Conservation (phyloP, 2,329 filamentous ascomycete genomes). For the Microthyrium microscopicum region DNA sequence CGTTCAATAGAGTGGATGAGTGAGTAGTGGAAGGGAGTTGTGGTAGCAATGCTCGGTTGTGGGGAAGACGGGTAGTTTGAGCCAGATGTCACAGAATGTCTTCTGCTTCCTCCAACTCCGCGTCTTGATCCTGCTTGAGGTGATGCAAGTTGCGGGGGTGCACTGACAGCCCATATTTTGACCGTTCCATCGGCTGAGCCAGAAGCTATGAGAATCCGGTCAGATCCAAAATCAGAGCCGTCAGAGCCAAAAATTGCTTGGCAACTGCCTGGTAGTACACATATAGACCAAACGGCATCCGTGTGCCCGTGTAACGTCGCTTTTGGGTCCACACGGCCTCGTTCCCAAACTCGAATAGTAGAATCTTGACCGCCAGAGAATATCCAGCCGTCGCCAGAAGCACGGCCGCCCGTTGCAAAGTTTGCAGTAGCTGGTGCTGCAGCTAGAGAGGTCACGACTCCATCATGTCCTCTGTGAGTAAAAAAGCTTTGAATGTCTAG, state of each 20-base stretch:
- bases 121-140: conserved; percentile 54
- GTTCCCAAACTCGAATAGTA: conserved; percentile 88
- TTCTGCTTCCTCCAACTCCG: conserved; percentile 55
- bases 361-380: conserved; percentile 94
- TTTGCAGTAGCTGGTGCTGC: conserved; percentile 77
- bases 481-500: conserved; percentile 88
- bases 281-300: conserved; percentile 90
- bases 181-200: conserved; percentile 83
- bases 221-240: conserved; percentile 57
- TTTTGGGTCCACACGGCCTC: conserved; percentile 85
- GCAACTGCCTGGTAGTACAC: conserved; percentile 71
- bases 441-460: conserved; percentile 70
- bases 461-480: conserved; percentile 86
- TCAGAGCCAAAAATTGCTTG: conserved; percentile 63
- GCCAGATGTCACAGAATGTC: conserved; percentile 87
- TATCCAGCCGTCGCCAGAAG: conserved; percentile 89
- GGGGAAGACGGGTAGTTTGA: conserved; percentile 82
- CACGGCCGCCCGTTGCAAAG: conserved; percentile 76
- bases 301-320: conserved; percentile 87
- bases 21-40: conserved; percentile 73
- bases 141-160: conserved; percentile 71
- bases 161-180: conserved; percentile 86
- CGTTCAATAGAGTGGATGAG: conserved; percentile 75
- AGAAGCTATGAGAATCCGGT: conserved; percentile 78
- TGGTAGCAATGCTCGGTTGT: conserved; percentile 72